A percentile compares a stretch with the other conserved stretches of the same genome.
Conservation (phyloP, 2,329 filamentous ascomycete genomes). For the Diplodia sapinea region DNA sequence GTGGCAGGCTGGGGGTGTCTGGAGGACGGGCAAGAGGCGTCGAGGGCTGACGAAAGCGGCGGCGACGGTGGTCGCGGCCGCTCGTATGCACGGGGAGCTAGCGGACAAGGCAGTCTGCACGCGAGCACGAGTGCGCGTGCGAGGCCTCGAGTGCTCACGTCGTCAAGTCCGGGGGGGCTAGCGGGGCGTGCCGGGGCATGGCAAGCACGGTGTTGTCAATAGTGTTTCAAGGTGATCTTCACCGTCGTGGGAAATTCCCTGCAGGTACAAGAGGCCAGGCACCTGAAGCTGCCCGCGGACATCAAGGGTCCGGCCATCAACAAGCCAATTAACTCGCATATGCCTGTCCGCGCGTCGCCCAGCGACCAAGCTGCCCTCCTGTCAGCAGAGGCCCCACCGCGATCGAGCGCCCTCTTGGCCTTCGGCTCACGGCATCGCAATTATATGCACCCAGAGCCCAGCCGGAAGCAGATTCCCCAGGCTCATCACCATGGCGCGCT, state of each 20-base stretch:
- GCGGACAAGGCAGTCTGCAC: background rate
- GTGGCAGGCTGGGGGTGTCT: background rate
- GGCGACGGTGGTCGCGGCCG: background rate
- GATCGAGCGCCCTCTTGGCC: slow-evolving; percentile 12
- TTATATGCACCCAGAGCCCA: background rate
- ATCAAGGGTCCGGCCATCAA: slow-evolving; percentile 8
- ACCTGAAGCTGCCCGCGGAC: background rate
- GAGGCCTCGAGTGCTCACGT: background rate
- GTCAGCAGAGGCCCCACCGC: slow-evolving; percentile 9
- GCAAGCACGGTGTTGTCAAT: slow-evolving; percentile 2
- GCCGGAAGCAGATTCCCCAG: slow-evolving; percentile 4
- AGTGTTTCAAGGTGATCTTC: slow-evolving; percentile 17
- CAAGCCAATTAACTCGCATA: slow-evolving; percentile 2
- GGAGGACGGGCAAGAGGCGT: slow-evolving; percentile 13
- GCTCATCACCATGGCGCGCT: background rate
- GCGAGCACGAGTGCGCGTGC: too few relatives aligned
- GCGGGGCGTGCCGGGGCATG: slow-evolving; percentile 23
- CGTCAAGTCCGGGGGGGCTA: slow-evolving; percentile 7
- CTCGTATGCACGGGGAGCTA: slow-evolving; percentile 25
- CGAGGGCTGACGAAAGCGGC: slow-evolving; percentile 18
- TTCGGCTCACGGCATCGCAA: slow-evolving; percentile 16
- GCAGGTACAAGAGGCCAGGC: slow-evolving; percentile 20
- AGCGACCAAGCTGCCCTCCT: slow-evolving; percentile 9
- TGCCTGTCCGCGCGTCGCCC: slow-evolving; percentile 27
- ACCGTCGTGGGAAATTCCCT: slow-evolving; percentile 3